Conservation (phyloP, 768 basidiomycete species). For the Leccinum disarticulatum region DNA sequence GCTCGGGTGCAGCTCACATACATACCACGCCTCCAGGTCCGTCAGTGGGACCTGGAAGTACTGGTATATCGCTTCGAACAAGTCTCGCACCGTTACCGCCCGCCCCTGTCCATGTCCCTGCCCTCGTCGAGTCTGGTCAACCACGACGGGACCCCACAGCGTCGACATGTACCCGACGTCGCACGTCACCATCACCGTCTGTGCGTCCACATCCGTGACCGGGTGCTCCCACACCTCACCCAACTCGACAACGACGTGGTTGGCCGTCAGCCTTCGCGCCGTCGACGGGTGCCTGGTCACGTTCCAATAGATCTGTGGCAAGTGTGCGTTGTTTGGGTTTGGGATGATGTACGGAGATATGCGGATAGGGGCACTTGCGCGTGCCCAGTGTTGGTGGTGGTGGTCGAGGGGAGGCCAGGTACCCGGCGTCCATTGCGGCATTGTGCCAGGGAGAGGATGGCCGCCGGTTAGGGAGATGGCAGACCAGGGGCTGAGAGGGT, state of each 20-base stretch:
- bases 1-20: conserved; percentile 18
- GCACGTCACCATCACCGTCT: conserved; percentile 26
- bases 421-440: conserved; percentile 28
- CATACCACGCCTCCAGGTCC: conserved; percentile 24
- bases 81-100: conserved; percentile 41
- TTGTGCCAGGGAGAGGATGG: conserved; percentile 24
- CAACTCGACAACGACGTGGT: conserved; percentile 26
- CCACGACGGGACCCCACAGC: conserved; percentile 50
- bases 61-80: conserved; percentile 48
- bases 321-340: conserved; percentile 30
- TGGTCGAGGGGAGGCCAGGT: conserved; percentile 29
- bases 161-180: conserved; percentile 23
- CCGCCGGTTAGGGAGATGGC: conserved; percentile 22
- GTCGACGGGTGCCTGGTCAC: conserved; percentile 33
- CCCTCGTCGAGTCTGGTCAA: conserved; percentile 29
- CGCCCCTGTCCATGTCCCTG: conserved; percentile 5
- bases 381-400: not conserved
- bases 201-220: conserved; percentile 23
- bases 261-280: conserved; percentile 32
- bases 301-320: conserved; percentile 38
- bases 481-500: conserved; percentile 17
- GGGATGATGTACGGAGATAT: conserved; percentile 31
- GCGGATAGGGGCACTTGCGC: conserved; percentile 15
- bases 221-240: conserved; percentile 13
- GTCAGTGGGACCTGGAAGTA: conserved; percentile 49